A percentile compares a stretch with the other conserved stretches of the same genome.
Conservation (phyloP, 1,139 yeast genomes). For the Ogataea hybrid region DNA sequence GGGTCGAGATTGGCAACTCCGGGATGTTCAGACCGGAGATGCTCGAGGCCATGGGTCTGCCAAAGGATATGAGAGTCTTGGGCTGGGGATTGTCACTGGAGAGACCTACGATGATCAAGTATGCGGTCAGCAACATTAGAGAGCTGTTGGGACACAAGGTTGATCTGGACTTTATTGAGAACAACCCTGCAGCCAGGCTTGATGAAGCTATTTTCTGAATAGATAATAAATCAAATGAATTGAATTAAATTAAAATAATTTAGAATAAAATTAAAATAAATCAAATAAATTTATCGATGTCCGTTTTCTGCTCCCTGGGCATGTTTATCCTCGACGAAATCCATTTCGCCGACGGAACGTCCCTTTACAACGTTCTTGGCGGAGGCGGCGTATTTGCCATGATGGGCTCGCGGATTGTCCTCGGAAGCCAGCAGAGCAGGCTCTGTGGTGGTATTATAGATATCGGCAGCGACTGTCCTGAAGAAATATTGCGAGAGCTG, state of each 20-base stretch:
- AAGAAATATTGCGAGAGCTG: slow-evolving; percentile 42
- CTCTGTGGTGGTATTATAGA: slow-evolving; percentile 71
- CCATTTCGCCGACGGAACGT: slow-evolving; percentile 45
- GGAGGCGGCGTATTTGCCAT: slow-evolving; percentile 90
- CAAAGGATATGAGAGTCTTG: slow-evolving; percentile 86
- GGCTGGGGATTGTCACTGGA: slow-evolving; percentile 98
- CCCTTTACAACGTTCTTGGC: slow-evolving; percentile 63
- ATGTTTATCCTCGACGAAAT: slow-evolving; percentile 94
- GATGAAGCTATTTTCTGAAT: slow-evolving; percentile 61
- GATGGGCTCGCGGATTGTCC: slow-evolving; percentile 66
- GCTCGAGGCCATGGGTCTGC: slow-evolving; percentile 98
- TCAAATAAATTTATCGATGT: slow-evolving; percentile 1
- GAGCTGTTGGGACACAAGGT: slow-evolving; percentile 95
- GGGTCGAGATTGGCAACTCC: slow-evolving; percentile 99
- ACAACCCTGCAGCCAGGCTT: slow-evolving; percentile 95
- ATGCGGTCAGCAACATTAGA: slow-evolving; percentile 92
- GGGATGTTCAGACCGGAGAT: slow-evolving; percentile 99
- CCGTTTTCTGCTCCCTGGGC: slow-evolving; percentile 64
- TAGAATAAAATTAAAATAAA: neutral
- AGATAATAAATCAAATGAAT: neutral
- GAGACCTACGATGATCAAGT: slow-evolving; percentile 99
- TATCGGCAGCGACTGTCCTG: slow-evolving; percentile 76
- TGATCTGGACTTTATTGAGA: slow-evolving; percentile 87
- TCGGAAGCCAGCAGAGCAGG: slow-evolving; percentile 36
- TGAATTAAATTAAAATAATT: neutral